Conservation (phyloP, 306 rosid species). For the Corylus americana region DNA sequence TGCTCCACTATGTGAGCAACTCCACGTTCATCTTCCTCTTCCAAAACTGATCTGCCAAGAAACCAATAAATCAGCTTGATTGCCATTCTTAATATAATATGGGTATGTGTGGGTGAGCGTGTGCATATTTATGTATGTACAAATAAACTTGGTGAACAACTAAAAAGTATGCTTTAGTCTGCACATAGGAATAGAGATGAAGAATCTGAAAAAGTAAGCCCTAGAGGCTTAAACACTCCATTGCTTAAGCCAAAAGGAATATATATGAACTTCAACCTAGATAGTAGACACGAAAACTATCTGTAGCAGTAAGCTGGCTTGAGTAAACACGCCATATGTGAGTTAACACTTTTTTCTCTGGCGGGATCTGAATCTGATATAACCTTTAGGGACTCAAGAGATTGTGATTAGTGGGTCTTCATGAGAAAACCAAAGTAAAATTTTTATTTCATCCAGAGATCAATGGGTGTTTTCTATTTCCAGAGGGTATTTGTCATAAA, state of each 20-base stretch:
- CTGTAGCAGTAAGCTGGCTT: background rate
- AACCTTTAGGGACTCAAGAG: background rate
- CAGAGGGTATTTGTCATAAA: background rate
- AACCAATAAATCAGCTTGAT: constrained; percentile 34
- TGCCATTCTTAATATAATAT: constrained; percentile 5
- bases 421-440: background rate
- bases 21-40: constrained; percentile 96
- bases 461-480: background rate
- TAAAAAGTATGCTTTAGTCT: background rate
- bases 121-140: background rate
- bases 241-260: constrained; percentile 5
- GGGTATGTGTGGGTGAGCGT: too few relatives aligned
- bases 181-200: background rate
- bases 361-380: background rate
- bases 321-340: background rate
- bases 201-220: background rate
- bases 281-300: background rate
- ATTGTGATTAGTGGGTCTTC: background rate
- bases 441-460: background rate
- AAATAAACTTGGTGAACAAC: background rate
- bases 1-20: constrained; percentile 98
- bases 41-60: constrained; percentile 88
- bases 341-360: background rate
- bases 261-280: background rate
- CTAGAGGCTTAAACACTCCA: background rate